Conservation (phyloP, 176 grass and related monocot genomes). For the Paspalum vaginatum region DNA sequence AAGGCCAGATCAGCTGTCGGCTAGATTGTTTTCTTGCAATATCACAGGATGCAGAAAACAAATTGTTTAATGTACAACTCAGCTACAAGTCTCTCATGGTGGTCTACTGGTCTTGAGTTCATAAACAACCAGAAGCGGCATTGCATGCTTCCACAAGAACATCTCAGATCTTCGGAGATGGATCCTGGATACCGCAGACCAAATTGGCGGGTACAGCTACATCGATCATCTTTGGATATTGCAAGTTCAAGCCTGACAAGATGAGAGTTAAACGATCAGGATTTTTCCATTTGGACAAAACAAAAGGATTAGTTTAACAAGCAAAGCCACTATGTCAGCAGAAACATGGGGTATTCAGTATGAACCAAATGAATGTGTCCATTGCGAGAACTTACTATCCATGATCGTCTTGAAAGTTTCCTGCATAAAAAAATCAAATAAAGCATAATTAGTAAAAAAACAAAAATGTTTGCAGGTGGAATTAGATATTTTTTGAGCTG, state of each 20-base stretch:
- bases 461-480: background rate
- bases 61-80: slow-evolving; percentile 46
- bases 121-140: slow-evolving; percentile 15
- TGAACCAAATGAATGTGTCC: background rate
- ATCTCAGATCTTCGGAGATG: slow-evolving; percentile 53
- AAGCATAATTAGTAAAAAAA: slow-evolving; percentile 13
- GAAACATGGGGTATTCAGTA: slow-evolving; percentile 14
- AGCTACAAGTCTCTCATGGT: slow-evolving; percentile 9
- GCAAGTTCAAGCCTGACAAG: slow-evolving; percentile 77
- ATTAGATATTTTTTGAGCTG: background rate
- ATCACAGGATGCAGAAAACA: slow-evolving; percentile 27
- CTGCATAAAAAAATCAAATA: slow-evolving; percentile 45
- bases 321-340: background rate
- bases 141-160: slow-evolving; percentile 13
- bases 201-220: slow-evolving; percentile 80
- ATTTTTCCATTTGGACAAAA: background rate
- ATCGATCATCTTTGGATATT: slow-evolving; percentile 95
- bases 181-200: slow-evolving; percentile 86
- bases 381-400: slow-evolving; percentile 66
- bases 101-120: slow-evolving; percentile 10
- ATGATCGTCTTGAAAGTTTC: slow-evolving; percentile 86
- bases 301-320: background rate
- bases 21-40: slow-evolving; percentile 25
- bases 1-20: background rate
- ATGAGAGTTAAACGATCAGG: slow-evolving; percentile 41